phyloP scores from a whole-genome alignment of 148 eudicot species.

The Chenopodium quinoa region DNA sequence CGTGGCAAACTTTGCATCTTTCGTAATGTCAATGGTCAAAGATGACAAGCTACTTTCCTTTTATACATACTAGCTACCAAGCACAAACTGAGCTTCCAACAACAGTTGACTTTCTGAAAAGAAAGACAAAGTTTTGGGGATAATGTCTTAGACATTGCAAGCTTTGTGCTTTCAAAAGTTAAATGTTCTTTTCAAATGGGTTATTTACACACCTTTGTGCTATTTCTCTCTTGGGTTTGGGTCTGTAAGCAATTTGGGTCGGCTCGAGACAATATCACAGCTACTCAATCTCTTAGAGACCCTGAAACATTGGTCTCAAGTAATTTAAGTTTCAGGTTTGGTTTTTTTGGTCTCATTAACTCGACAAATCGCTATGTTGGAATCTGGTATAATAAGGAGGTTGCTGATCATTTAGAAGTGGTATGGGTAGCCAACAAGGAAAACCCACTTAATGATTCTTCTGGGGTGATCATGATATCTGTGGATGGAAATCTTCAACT shows the following conservation, averaged over 20 bases:
- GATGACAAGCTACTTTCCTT: neutral
- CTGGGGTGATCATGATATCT: conserved; percentile 26
- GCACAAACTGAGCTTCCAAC: neutral
- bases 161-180: neutral
- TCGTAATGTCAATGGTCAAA: neutral
- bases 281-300: conserved; percentile 18
- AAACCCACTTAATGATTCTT: conserved; percentile 31
- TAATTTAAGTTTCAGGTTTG: conserved; percentile 27
- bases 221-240: conserved; percentile 14
- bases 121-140: neutral
- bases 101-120: neutral
- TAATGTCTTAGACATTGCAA: neutral
- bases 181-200: neutral
- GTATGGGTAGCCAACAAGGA: conserved; percentile 57
- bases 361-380: conserved; percentile 36
- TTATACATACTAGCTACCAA: no score
- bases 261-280: neutral
- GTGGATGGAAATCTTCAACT: conserved; percentile 39
- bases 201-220: neutral
- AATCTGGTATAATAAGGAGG: conserved; percentile 28
- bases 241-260: conserved; percentile 1
- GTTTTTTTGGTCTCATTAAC: conserved; percentile 41
- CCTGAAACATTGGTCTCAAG: conserved; percentile 27
- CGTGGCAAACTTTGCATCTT: neutral
- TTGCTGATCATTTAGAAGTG: conserved; percentile 12